Conservation (phyloP, 1,139 yeast species). For the Candida tropicalis region DNA sequence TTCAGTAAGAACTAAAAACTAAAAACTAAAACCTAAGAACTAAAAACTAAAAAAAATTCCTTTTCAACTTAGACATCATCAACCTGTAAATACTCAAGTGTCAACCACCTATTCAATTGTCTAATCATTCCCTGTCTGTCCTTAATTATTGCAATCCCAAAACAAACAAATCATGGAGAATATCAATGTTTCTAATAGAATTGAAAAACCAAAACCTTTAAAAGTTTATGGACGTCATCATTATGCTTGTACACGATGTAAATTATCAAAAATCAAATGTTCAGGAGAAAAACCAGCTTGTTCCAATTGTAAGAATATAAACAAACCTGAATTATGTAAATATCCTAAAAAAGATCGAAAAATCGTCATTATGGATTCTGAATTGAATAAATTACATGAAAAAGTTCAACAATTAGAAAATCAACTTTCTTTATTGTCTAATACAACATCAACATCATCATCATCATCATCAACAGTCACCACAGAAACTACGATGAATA, state of each 20-base stretch:
- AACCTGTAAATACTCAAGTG: no score
- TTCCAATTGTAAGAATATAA: constrained; percentile 38
- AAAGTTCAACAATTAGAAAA: constrained; percentile 27
- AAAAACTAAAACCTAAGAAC: no score
- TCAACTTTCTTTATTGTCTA: no score
- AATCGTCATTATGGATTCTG: constrained; percentile 55
- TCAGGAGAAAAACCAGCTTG: constrained; percentile 51
- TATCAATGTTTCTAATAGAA: not conserved
- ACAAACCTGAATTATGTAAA: constrained; percentile 39
- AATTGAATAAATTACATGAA: constrained; percentile 44
- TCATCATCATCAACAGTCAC: not conserved
- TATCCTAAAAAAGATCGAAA: constrained; percentile 55
- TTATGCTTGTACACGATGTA: constrained; percentile 46
- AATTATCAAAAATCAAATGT: constrained; percentile 38
- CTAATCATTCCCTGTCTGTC: no score
- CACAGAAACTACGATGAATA: no score
- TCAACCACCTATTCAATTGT: no score
- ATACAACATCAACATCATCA: not conserved
- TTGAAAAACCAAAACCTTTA: constrained; percentile 36
- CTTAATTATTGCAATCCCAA: no score
- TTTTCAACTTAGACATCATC: no score
- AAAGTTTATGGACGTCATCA: constrained; percentile 46
- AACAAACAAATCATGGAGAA: no score
- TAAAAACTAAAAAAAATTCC: no score
- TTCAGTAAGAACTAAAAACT: no score